A percentile compares a stretch with the other conserved stretches of the same genome.
These are phyloP conservation scores for Backusella liffmaniae DNA, from an alignment of 192 early-diverging fungal genomes.

Conservation along the genomic window DNA sequence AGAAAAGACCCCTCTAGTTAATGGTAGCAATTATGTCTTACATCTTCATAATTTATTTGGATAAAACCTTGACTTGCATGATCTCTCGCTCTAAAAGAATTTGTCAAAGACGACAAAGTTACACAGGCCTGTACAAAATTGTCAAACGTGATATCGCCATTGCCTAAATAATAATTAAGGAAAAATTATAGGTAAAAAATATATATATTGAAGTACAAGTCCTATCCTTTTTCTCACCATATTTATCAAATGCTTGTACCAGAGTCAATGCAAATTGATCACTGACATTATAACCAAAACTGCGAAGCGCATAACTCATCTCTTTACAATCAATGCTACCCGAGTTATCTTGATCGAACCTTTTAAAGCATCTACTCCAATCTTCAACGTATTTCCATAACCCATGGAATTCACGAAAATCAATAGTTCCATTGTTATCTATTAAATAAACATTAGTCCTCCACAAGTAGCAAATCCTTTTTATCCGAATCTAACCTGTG, in stretches of 20 bases:
- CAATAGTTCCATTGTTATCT: constrained; percentile 60
- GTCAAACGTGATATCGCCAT: constrained; percentile 52
- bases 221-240: constrained; percentile 20
- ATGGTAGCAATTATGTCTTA: not conserved
- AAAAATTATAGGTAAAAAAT: constrained; percentile 25
- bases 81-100: constrained; percentile 54
- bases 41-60: constrained; percentile 53
- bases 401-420: constrained; percentile 64
- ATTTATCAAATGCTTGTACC: constrained; percentile 47
- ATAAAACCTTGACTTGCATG: constrained; percentile 54
- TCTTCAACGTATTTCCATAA: constrained; percentile 72
- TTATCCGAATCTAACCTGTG: constrained; percentile 17
- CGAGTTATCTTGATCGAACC: constrained; percentile 62
- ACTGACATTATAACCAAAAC: constrained; percentile 41
- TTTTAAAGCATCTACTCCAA: constrained; percentile 68
- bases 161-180: not conserved
- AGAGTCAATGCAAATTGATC: constrained; percentile 29
- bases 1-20: not conserved
- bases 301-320: constrained; percentile 25
- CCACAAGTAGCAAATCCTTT: not conserved
- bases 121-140: constrained; percentile 66
- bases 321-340: constrained; percentile 59
- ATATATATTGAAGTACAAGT: not conserved
- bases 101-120: constrained; percentile 56
- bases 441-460: not conserved